Base-by-base conservation (phyloP, 2,329 filamentous ascomycete genomes). In the Keithomyces neogunnii region DNA sequence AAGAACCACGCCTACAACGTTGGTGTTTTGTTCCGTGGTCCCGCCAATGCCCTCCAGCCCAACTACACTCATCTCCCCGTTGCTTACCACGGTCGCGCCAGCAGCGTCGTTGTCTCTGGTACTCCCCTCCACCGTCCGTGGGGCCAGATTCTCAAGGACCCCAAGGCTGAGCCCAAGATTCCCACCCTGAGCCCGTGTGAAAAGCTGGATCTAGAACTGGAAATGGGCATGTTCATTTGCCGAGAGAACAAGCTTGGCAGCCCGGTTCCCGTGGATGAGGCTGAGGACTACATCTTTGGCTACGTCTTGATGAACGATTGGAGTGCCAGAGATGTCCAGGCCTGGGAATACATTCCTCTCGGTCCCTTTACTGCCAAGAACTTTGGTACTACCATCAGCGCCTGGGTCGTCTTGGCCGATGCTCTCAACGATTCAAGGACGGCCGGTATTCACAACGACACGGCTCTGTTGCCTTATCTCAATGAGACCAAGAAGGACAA, bases 61-160 rank as follows among this genome's bases (percentile, higher is more conserved):
- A 92, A 92, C 64, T 93, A 92, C 66, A 86, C 79, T 47, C 85
- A 91, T 58, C 72, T 93, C 0, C 88, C 88, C 0, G 86, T 92
- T 3, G 88, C 82, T 1, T 93, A 93, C 60, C 88, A 93, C 63
- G 86, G 88, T 3, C 81, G 88, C 54, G 85, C 87, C 3, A 88
- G 84, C 11, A 88, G 84, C 4, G 78, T 92, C 7, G 85, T 91
- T 1, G 71, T 86, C 3, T 89, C 86, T 0, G 86, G 86, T 5
- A 90, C 88, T 0, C 78, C 82, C 0, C 82, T 93, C 52, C 75
- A 77, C 26, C 76, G 88, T 28, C 88, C 88, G 0, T 81, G 83
- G 56, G 88, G 88, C 1, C 88, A 92, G 65, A 84, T 89, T 51
- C 66, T 90, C 10, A 57, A 55, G 10, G 65, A 68, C 26, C 63